Evolutionary conservation across 305 asterid genomes (phyloP), one percentile per base, ranked within the genome.

Genomic region (Solanum chacoense): DNA sequence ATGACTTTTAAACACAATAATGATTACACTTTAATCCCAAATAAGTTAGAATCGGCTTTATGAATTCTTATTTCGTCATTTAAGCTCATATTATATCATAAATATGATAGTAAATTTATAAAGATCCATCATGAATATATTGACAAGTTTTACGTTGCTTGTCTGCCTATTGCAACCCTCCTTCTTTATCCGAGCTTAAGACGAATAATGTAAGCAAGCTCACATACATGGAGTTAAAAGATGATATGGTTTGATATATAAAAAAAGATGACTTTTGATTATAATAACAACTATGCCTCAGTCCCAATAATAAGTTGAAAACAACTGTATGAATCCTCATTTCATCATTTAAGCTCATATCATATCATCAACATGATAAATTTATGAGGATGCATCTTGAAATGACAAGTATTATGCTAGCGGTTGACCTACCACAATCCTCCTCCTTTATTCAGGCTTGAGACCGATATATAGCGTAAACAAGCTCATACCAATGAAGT

Each of bases 131-230:
- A 14, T 29, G 37, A 7, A 72, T 14, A 42, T 45, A 45, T 13
- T 50, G 37, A 29, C 37, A 29, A 72, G 37, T 72, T 72, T 72
- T 72, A 13, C 2, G 11, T 7, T 29, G n/a, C 0, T 11, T 29
- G 6, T 0, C 0, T 29, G 11, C 9, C 4, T 69, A 69, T 3
- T 29, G 22, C 77, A 71, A 71, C 20, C 2, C 0, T 11, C 36
- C n/a, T 71, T 3, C 77, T 6, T 71, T 71, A 13, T 69, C 1
- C 8, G 0, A 7, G 22, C 4, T 7, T 7, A 0, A 13, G 77
- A 71, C 5, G 1, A 18, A 14, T 32, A 28, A 4, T 28, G 3
- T 28, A 13, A 13, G 22, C 11, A 71, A 71, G 3, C 35, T 71
- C 77, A 28, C 3, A 28, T 0, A 4, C 2, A 24, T 0, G 0